Evolutionary conservation across 176 grass and related monocot species (phyloP).

Genomic region (barley (Hordeum vulgare)): MorexV3_pseudomolecules_assembly NC_058522.1:492352121-492352620

Average conservation of each 20-base stretch:
- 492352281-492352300: neutral
- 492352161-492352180: too few species aligned
- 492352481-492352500: constrained; percentile 95
- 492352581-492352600: constrained; percentile 91
- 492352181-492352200: too few species aligned
- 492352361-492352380: constrained; percentile 9
- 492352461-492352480: constrained; percentile 94
- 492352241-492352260: too few species aligned
- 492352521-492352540: constrained; percentile 97
- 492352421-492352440: constrained; percentile 93
- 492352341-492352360: neutral
- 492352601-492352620: constrained; percentile 92
- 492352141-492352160: too few species aligned
- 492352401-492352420: constrained; percentile 90
- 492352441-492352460: constrained; percentile 91
- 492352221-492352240: too few species aligned
- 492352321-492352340: neutral
- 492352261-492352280: neutral
- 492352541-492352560: constrained; percentile 88
- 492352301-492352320: neutral
- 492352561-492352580: constrained; percentile 71
- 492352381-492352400: constrained; percentile 89
- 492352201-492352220: too few species aligned
- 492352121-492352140: too few species aligned
- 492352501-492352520: constrained; percentile 99